Conservation (phyloP, 179 eudicot species). For the Beta macrorhiza region DNA sequence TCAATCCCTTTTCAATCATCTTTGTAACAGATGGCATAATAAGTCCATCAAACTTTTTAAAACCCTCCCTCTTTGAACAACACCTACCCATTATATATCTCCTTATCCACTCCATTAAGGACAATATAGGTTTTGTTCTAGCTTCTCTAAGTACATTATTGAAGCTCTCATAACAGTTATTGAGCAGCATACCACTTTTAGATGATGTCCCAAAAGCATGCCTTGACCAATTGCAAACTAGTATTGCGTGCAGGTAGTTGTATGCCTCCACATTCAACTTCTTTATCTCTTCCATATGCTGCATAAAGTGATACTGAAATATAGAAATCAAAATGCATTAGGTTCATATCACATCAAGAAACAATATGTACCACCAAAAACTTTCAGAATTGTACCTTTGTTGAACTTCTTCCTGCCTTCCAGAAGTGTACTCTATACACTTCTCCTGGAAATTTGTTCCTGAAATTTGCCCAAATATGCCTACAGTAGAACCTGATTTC, state of each 20-base stretch:
- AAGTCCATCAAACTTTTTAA: not conserved
- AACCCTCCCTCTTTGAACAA: not conserved
- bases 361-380: too few species aligned
- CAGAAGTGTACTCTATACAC: too few species aligned
- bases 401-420: too few species aligned
- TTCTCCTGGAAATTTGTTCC: too few species aligned
- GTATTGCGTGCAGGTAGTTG: not conserved
- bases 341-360: too few species aligned
- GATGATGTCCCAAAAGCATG: not conserved
- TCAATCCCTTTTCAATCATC: not conserved
- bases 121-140: not conserved
- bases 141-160: slow-evolving; percentile 4
- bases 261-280: not conserved
- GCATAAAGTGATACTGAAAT: too few species aligned
- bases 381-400: too few species aligned
- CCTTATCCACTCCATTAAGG: not conserved
- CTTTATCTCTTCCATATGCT: not conserved
- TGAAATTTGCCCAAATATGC: too few species aligned
- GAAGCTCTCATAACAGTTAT: slow-evolving; percentile 10
- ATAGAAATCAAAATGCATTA: too few species aligned
- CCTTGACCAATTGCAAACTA: not conserved
- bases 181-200: not conserved
- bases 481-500: too few species aligned
- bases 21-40: not conserved
- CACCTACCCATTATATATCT: not conserved